These are phyloP conservation scores for Tripterygium wilfordii DNA, from an alignment of 177 flowering plant species.

Conservation along the genomic window DNA sequence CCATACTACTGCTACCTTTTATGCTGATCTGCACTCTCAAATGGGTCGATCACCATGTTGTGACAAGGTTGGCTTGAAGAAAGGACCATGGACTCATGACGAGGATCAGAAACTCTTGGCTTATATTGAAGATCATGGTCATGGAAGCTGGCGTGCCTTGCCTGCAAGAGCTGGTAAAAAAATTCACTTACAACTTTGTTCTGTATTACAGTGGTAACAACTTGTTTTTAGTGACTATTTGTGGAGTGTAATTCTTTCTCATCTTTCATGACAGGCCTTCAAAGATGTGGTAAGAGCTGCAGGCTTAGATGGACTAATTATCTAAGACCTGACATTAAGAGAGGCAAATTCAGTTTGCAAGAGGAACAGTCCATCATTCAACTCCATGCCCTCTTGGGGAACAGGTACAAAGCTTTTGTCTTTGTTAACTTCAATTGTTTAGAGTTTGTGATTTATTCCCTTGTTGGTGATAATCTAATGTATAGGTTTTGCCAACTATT, in stretches of 20 bases:
- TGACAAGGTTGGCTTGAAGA: conserved; percentile 83
- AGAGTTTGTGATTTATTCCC: too few species aligned
- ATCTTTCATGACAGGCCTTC: conserved; percentile 43
- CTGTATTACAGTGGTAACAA: too few species aligned
- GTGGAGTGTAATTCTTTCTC: neutral
- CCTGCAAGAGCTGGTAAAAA: conserved; percentile 83
- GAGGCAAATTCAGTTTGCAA: conserved; percentile 82
- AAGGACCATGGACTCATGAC: conserved; percentile 94
- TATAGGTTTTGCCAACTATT: too few species aligned
- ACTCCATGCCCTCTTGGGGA: conserved; percentile 84
- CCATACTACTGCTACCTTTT: too few species aligned
- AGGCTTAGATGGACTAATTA: conserved; percentile 90
- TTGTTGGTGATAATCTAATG: too few species aligned
- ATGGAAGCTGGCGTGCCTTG: conserved; percentile 91
- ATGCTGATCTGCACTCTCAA: conserved; percentile 6
- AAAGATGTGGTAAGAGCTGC: conserved; percentile 92
- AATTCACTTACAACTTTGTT: too few species aligned
- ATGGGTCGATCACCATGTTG: conserved; percentile 93
- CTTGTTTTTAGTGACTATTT: too few species aligned
- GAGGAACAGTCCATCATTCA: conserved; percentile 91
- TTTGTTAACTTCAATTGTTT: too few species aligned
- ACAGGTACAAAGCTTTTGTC: conserved; percentile 69
- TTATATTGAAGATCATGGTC: conserved; percentile 79
- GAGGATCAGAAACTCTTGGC: conserved; percentile 90
- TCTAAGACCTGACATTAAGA: conserved; percentile 80